These are phyloP conservation scores for Eimeria falciformis DNA, from an alignment of 169 alveolate genomes.

Conservation along the genomic window DNA sequence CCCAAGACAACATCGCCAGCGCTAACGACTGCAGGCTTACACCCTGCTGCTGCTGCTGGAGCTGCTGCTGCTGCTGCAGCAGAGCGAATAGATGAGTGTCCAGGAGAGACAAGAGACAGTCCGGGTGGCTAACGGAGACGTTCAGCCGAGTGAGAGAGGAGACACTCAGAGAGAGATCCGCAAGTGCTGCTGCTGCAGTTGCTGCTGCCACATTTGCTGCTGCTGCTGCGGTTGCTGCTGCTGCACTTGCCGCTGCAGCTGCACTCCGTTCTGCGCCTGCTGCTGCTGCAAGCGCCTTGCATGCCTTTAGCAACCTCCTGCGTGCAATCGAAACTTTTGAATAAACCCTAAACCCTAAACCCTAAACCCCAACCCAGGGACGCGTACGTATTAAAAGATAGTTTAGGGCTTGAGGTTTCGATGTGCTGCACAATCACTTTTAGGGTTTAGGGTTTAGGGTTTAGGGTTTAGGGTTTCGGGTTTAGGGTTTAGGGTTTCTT, in stretches of 20 bases:
- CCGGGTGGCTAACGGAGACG: not conserved
- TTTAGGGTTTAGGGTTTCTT: not conserved
- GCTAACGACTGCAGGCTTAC: conserved; percentile 8
- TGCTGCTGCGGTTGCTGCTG: conserved; percentile 6
- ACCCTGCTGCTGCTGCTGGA: not conserved
- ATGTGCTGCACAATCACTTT: not conserved
- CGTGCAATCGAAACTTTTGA: not conserved
- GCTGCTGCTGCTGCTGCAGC: conserved; percentile 63
- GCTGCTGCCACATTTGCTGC: not conserved
- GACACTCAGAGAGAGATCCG: not conserved
- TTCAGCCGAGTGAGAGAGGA: conserved; percentile 19
- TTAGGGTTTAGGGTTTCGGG: not conserved
- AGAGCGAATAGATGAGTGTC: not conserved
- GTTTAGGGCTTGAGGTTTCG: not conserved
- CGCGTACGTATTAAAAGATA: not conserved
- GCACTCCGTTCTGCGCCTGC: not conserved
- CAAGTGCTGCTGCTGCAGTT: conserved; percentile 48
- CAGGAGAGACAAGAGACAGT: not conserved
- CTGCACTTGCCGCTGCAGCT: not conserved
- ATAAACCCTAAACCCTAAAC: conserved; percentile 11
- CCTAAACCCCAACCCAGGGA: not conserved
- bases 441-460: conserved; percentile 29
- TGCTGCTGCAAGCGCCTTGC: not conserved
- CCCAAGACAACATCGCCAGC: conserved; percentile 30
- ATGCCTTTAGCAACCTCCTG: not conserved